Evolutionary conservation across 2,329 filamentous ascomycete genomes (phyloP).

Genomic region (Ascochyta rabiei): DNA sequence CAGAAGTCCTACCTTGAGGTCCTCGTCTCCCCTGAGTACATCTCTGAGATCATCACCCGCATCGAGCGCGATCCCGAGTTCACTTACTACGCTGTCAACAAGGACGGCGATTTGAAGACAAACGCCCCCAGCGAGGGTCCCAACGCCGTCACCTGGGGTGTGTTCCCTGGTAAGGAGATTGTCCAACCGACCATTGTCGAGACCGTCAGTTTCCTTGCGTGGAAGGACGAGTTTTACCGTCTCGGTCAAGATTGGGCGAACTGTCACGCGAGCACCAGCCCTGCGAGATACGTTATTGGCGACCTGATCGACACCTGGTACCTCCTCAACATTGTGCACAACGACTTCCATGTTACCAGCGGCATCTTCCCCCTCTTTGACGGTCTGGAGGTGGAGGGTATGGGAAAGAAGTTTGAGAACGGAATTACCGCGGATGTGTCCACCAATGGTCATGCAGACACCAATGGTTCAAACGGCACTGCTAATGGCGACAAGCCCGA

Average conservation of each 20-base stretch:
- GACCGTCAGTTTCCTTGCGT: slow-evolving; percentile 94
- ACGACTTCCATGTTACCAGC: slow-evolving; percentile 87
- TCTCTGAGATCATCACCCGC: slow-evolving; percentile 75
- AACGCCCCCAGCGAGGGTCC: slow-evolving; percentile 86
- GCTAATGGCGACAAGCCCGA: slow-evolving; percentile 9
- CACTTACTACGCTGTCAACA: slow-evolving; percentile 93
- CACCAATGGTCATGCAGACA: slow-evolving; percentile 12
- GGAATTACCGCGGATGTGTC: slow-evolving; percentile 13
- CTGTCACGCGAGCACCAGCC: slow-evolving; percentile 78
- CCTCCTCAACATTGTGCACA: slow-evolving; percentile 96
- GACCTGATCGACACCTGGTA: slow-evolving; percentile 90
- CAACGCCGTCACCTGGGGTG: slow-evolving; percentile 99
- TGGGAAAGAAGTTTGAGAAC: slow-evolving; percentile 56
- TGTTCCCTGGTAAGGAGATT: slow-evolving; percentile 98
- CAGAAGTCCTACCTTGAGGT: slow-evolving; percentile 98
- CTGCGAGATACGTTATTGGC: slow-evolving; percentile 80
- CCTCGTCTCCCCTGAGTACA: slow-evolving; percentile 79
- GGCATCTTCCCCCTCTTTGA: slow-evolving; percentile 88
- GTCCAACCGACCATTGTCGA: slow-evolving; percentile 99
- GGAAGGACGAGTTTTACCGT: slow-evolving; percentile 97
- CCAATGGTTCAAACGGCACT: slow-evolving; percentile 23
- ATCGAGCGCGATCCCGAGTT: slow-evolving; percentile 80
- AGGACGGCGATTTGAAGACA: slow-evolving; percentile 78
- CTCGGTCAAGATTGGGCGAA: slow-evolving; percentile 93
- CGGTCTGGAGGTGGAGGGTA: slow-evolving; percentile 70